Conservation (phyloP, 176 grass and related monocot species). For the Puccinellia tenuiflora region DNA sequence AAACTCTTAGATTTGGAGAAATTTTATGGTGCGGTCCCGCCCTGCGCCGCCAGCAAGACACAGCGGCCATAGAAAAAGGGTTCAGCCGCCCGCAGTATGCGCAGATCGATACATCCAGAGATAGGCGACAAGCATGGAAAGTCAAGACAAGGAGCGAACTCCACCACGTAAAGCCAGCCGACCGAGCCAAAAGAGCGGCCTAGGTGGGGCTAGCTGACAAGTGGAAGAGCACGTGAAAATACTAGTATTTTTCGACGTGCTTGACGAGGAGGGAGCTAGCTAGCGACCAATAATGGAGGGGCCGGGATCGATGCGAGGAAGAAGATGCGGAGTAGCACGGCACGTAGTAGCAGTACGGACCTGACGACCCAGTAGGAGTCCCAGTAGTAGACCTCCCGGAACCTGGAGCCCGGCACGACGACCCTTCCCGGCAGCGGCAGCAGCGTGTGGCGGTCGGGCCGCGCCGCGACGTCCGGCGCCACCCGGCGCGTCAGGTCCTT, state of each 20-base stretch:
- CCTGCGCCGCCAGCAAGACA: neutral
- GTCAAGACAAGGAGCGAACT: neutral
- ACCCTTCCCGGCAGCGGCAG: slow-evolving; percentile 55
- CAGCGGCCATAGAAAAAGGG: too few species aligned
- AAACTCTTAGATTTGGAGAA: neutral
- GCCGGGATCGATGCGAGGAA: neutral
- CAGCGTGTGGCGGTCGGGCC: slow-evolving; percentile 66
- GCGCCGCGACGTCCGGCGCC: slow-evolving; percentile 24
- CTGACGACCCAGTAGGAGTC: slow-evolving; percentile 92
- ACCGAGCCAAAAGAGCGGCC: neutral
- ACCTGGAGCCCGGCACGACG: slow-evolving; percentile 76
- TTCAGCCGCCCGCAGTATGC: neutral
- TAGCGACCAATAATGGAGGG: neutral
- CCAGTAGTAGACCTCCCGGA: slow-evolving; percentile 97
- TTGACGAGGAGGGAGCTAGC: neutral
- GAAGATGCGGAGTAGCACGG: neutral
- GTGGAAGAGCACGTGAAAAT: neutral
- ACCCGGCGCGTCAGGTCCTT: slow-evolving; percentile 47
- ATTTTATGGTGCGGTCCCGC: neutral
- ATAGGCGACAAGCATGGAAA: neutral
- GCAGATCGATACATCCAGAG: neutral
- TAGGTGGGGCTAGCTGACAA: neutral
- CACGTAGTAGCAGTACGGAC: slow-evolving; percentile 22
- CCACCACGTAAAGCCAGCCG: neutral
- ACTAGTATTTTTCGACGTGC: neutral